Conservation (phyloP, 2,329 filamentous ascomycete species). For the Cercospora zeae-maydis region DNA sequence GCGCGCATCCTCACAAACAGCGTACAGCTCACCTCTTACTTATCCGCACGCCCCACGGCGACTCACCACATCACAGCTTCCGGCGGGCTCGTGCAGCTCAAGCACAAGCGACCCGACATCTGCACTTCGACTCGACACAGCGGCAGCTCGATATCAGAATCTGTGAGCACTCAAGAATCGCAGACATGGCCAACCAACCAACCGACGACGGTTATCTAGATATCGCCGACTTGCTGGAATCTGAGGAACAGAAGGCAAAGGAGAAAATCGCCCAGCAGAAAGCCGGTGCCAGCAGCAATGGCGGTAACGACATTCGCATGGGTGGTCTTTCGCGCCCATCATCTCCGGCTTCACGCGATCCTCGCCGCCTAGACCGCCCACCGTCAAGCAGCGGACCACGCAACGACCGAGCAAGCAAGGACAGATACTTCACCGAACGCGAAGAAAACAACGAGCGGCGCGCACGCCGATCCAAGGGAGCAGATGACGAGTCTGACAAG, state of each 20-base stretch:
- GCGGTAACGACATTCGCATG: constrained; percentile 15
- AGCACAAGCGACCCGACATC: neutral
- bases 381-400: neutral
- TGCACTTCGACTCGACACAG: neutral
- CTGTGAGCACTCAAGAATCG: constrained; percentile 19
- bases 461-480: constrained; percentile 32
- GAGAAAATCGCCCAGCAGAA: constrained; percentile 19
- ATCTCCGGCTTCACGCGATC: constrained; percentile 13
- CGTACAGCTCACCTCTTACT: constrained; percentile 3
- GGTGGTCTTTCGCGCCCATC: constrained; percentile 5
- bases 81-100: neutral
- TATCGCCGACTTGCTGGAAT: constrained; percentile 33
- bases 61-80: constrained; percentile 12
- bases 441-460: constrained; percentile 37
- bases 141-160: constrained; percentile 9
- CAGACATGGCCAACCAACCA: constrained; percentile 15
- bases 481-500: constrained; percentile 34
- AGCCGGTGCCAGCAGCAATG: constrained; percentile 17
- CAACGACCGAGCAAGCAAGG: constrained; percentile 10
- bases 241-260: constrained; percentile 29
- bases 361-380: constrained; percentile 17
- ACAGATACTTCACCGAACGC: constrained; percentile 34
- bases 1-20: neutral
- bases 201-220: constrained; percentile 17
- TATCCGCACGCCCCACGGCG: neutral